Conservation (phyloP, 176 grass and related monocot genomes). For the Thalia dealbata region DNA sequence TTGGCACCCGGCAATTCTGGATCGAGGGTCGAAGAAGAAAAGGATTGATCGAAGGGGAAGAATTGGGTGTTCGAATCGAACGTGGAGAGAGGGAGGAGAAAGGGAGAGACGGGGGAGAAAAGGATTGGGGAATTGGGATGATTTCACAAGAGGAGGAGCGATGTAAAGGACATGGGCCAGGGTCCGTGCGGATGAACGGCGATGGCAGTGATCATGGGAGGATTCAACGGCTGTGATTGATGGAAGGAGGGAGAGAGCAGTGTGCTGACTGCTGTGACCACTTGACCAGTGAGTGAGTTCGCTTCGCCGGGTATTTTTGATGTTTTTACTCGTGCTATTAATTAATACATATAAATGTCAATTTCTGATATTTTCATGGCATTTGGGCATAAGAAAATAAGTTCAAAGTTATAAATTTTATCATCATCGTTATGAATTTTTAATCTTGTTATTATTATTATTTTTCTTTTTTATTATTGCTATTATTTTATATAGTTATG, state of each 20-base stretch:
- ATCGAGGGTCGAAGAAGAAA: background rate
- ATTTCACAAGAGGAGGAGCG: background rate
- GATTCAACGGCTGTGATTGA: background rate
- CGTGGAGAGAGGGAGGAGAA: background rate
- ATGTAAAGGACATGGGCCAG: background rate
- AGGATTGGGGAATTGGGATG: background rate
- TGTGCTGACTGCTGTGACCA: too few species aligned
- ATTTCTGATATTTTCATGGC: too few species aligned
- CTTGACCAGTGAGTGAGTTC: too few species aligned
- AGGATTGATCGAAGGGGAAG: background rate
- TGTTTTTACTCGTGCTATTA: too few species aligned
- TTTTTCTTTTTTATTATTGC: too few species aligned
- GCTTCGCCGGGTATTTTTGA: too few species aligned
- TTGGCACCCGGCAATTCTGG: background rate
- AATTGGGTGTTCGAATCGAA: constrained; percentile 7
- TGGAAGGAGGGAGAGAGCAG: background rate
- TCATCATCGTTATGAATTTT: too few species aligned
- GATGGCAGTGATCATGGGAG: background rate
- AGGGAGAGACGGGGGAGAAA: background rate
- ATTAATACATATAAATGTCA: too few species aligned
- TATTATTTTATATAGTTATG: too few species aligned
- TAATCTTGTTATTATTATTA: too few species aligned
- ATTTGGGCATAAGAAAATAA: too few species aligned
- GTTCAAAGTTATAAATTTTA: too few species aligned
- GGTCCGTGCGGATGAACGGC: background rate